Evolutionary conservation across 345 rosid species (phyloP), one percentile per base, ranked within the genome.

Genomic region (Salix koriyanagi): DNA sequence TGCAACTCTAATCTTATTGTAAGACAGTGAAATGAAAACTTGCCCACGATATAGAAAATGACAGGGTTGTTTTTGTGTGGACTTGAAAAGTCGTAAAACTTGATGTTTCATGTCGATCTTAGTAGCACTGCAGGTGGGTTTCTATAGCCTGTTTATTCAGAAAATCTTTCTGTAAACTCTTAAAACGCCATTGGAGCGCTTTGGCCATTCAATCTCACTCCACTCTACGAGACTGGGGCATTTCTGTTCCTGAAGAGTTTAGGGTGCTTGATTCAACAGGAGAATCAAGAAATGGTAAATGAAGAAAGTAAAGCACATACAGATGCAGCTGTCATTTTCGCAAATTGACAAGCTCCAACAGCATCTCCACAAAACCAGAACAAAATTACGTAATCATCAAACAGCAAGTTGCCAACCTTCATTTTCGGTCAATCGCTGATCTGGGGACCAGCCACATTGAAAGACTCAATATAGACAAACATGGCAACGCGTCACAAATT

Each of bases 301-400:
- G 2, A 9, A 61, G 11, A 25, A 69, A 37, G 42, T 64, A 72
- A 77, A 66, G 58, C 54, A 65, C 76, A 67, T 30, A 36, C 16
- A 14, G 11, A 77, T 73, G 78, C 23, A 69, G 72, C 75, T 65
- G 81, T 75, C 69, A 44, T 12, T 13, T 28, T 41, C 46, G 23
- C 72, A 70, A 81, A 65, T 81, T 16, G 61, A 79, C 80, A 50
- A 74, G 39, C 72, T 61, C 68, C 71, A 56, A 72, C 34, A 73
- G 16, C 75, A 70, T 5, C 75, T 34, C 44, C 32, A n/a, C 65
- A 48, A 12, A 21, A 75, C 77, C 42, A 77, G 75, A 76, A 58
- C 37, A 41, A 74, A 60, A 75, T 62, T 34, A 54, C 65, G 28
- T 34, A 39, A 73, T 76, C 74, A 74, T 61, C 71, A 62, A 66